Base-by-base conservation (phyloP, 2,329 filamentous ascomycete species). In the Monosporascus sp. region DNA sequence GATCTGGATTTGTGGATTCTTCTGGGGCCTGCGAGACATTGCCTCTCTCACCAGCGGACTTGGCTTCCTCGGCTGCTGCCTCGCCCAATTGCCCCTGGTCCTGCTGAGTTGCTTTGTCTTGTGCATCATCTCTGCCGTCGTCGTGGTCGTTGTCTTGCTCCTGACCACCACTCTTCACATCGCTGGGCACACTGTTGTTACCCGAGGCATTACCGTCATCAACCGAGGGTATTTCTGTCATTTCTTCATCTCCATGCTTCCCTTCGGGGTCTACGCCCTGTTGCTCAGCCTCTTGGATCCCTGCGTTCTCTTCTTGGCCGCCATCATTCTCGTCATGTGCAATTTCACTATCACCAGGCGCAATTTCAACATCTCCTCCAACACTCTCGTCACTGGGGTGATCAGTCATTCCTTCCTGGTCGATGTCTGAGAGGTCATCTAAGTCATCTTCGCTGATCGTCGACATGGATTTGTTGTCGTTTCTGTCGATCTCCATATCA, bases 401-500 rank as follows among this genome's bases (percentile, higher is more conserved):
- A 38, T 77, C 60, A 56, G 72, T 69, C 24, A 64, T 61, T 47
- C 67, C 65, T 52, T 69, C 67, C 37, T 70, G 67, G 51, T 68
- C 68, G 57, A 78, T 69, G 48, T 82, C 79, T 0, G 77, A 78
- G 51, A 88, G 70, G 51, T 84, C 76, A 53, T 85, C 81, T 48
- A 87, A 67, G 18, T 80, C 77, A 57, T 85, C 81, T 38, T 78
- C 78, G 15, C 78, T 80, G 14, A 74, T 72, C 7, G 75, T 77
- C 6, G 70, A 73, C 31, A 72, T 74, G 5, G 81, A 80, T 18
- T 79, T 77, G 28, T 81, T 76, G 35, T 82, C 80, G 28, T 89
- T 76, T 8, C 82, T 87, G 58, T 93, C 87, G 52, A 94, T 80
- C 53, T 95, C 86, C 78, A 97, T 87, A 59, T 96, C 90, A 43